Evolutionary conservation across 371 early-diverging fungal genomes (phyloP).

Genomic region (Mucor circinelloides): DNA sequence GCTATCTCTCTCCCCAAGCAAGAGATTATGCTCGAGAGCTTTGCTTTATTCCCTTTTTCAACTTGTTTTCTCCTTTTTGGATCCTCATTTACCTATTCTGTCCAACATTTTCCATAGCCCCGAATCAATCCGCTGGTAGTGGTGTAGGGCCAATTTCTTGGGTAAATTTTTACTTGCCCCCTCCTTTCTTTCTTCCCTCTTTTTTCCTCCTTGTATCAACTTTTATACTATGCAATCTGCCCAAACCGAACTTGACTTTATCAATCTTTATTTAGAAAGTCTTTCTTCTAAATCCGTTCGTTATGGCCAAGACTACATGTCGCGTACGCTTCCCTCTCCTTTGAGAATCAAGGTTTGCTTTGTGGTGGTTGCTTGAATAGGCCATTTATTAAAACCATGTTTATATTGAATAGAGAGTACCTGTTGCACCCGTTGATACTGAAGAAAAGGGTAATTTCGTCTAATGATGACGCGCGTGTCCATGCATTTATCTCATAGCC

Average conservation of each 20-base stretch:
- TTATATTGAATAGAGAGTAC: slow-evolving; percentile 11
- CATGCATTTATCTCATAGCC: background rate
- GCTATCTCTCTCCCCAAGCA: background rate
- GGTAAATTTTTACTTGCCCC: background rate
- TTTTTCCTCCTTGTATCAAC: background rate
- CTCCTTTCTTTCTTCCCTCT: background rate
- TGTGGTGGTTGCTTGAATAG: background rate
- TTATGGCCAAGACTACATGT: slow-evolving; percentile 42
- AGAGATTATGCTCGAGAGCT: background rate
- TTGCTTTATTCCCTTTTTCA: background rate
- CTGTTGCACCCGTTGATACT: background rate
- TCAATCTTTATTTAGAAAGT: slow-evolving; percentile 35
- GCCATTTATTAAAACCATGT: background rate
- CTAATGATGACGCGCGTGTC: background rate
- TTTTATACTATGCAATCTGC: slow-evolving; percentile 20
- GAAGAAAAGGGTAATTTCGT: slow-evolving; percentile 7
- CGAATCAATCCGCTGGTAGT: background rate
- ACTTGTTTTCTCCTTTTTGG: background rate
- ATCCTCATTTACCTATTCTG: background rate
- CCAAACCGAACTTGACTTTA: slow-evolving; percentile 37
- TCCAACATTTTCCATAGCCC: background rate
- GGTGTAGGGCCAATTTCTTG: background rate
- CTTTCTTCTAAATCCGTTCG: slow-evolving; percentile 51
- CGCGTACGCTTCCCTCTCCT: slow-evolving; percentile 33
- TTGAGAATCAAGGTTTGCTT: slow-evolving; percentile 45